Evolutionary conservation across 495 filamentous ascomycete species (phyloP).

Genomic region (Trichoderma reesei): DNA sequence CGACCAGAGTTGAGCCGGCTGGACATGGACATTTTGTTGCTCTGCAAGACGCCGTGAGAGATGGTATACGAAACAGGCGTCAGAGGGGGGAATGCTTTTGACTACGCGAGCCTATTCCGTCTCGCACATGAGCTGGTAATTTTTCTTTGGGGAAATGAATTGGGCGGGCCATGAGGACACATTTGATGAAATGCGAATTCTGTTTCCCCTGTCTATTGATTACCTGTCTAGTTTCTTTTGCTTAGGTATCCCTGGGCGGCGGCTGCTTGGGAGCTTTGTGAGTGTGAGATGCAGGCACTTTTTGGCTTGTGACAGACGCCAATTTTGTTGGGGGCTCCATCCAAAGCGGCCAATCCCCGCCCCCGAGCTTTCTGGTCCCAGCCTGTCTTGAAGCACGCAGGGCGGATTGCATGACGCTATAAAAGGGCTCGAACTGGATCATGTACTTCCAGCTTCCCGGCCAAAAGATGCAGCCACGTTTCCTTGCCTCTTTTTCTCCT

Average conservation of each 20-base stretch:
- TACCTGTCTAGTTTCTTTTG: background rate
- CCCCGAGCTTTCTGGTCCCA: no score
- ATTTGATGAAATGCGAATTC: background rate
- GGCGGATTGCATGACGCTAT: slow-evolving; percentile 1
- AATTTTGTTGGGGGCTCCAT: slow-evolving; percentile 7
- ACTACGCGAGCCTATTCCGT: background rate
- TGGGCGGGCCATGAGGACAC: no score
- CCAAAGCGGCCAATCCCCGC: slow-evolving; percentile 1
- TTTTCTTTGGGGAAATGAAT: no score
- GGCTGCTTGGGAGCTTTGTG: background rate
- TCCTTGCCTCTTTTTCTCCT: no score
- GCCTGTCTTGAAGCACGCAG: no score
- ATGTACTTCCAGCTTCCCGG: background rate
- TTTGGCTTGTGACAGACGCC: slow-evolving; percentile 8
- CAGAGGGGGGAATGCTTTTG: background rate
- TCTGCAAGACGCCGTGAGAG: background rate
- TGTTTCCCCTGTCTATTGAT: background rate
- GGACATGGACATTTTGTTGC: background rate
- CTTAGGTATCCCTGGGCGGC: background rate
- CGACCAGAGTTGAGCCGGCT: background rate
- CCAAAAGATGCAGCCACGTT: slow-evolving; percentile 1
- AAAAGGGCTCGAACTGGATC: no score
- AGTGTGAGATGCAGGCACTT: background rate
- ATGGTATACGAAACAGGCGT: background rate
- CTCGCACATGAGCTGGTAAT: no score